Evolutionary conservation across 2,329 filamentous ascomycete genomes (phyloP).

Genomic region (Tricladium varicosporioides): DNA sequence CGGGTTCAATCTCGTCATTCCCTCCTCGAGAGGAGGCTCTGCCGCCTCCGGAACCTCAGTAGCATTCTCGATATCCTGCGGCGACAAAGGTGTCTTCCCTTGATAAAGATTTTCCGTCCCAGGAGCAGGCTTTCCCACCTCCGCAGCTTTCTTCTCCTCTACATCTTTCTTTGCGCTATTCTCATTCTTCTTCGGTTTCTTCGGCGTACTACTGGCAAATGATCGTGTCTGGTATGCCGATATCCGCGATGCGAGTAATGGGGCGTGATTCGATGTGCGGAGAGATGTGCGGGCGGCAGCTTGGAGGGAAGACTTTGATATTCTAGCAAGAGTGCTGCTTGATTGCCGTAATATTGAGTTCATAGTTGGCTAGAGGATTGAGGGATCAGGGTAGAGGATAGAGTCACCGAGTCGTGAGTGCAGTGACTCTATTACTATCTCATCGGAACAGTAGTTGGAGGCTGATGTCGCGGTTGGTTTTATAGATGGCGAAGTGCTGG

Average conservation of each 20-base stretch:
- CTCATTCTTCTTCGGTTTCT: conserved; percentile 7
- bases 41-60: conserved; percentile 1
- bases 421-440: conserved; percentile 22
- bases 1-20: conserved; percentile 42
- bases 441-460: conserved; percentile 12
- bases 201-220: conserved; percentile 23
- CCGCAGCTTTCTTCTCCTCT: conserved; percentile 35
- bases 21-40: conserved; percentile 22
- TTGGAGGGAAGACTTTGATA: conserved; percentile 56
- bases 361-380: conserved; percentile 49
- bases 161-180: conserved; percentile 16
- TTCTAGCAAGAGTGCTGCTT: conserved; percentile 63
- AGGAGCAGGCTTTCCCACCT: conserved; percentile 33
- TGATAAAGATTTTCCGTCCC: conserved; percentile 46
- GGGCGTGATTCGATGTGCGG: conserved; percentile 39
- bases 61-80: conserved; percentile 19
- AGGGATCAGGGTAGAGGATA: conserved; percentile 3
- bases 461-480: conserved; percentile 2
- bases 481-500: background rate
- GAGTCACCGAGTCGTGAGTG: conserved; percentile 20
- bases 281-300: conserved; percentile 47
- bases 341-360: conserved; percentile 65
- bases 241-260: conserved; percentile 37
- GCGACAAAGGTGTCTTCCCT: conserved; percentile 39
- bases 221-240: conserved; percentile 26